phyloP scores from a whole-genome alignment of 768 basidiomycete species.

The Phanerochaete sordida region DNA sequence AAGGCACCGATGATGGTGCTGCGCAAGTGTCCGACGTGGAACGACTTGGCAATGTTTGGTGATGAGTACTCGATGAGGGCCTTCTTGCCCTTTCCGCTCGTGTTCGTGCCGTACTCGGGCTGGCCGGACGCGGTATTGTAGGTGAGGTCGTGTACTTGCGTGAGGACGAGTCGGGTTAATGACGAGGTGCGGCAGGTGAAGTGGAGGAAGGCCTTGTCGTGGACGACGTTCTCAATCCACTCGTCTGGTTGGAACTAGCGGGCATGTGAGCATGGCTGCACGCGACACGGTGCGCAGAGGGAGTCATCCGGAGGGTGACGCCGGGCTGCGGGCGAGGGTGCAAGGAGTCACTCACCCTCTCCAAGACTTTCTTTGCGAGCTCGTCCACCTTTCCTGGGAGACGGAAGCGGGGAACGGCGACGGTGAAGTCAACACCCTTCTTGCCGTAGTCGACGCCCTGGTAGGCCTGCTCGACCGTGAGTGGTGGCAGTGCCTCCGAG shows the following conservation, averaged over 20 bases:
- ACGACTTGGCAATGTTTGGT: conserved; percentile 96
- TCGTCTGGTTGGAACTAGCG: conserved; percentile 80
- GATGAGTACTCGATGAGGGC: conserved; percentile 90
- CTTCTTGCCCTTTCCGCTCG: conserved; percentile 74
- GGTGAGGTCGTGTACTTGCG: conserved; percentile 72
- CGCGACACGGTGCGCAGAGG: background rate
- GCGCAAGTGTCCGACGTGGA: conserved; percentile 95
- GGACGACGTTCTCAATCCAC: conserved; percentile 65
- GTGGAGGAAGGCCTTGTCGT: conserved; percentile 79
- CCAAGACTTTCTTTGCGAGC: conserved; percentile 69
- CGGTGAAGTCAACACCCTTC: conserved; percentile 90
- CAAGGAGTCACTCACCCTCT: conserved; percentile 42
- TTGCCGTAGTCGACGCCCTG: conserved; percentile 86
- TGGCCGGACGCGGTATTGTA: conserved; percentile 52
- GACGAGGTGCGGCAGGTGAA: conserved; percentile 68
- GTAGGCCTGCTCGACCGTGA: conserved; percentile 78
- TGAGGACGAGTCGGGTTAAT: conserved; percentile 63
- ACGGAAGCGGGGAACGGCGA: conserved; percentile 89
- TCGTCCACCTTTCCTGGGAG: conserved; percentile 81
- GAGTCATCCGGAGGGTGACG: background rate
- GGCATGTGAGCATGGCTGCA: background rate
- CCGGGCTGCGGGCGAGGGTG: background rate
- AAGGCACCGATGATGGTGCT: conserved; percentile 99
- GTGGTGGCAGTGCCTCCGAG: conserved; percentile 56
- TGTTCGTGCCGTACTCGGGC: conserved; percentile 82